Conservation (phyloP, 2,329 filamentous ascomycete genomes). For the Podosphaera xanthii region DNA sequence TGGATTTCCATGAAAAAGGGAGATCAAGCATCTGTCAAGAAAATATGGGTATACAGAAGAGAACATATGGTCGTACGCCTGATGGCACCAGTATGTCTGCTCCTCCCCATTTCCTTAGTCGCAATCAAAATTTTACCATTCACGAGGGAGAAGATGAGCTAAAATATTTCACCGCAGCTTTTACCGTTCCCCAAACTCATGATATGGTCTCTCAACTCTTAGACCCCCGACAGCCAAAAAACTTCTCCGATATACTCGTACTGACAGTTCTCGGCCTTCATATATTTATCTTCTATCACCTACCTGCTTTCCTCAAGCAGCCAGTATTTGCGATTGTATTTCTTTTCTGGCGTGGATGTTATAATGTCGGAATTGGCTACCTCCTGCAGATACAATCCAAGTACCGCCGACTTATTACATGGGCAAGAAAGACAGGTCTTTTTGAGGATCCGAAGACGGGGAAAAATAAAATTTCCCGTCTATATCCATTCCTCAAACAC, state of each 20-base stretch:
- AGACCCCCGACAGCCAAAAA: constrained; percentile 87
- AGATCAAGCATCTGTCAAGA: too few species aligned
- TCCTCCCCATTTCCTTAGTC: background rate
- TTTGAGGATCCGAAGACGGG: constrained; percentile 70
- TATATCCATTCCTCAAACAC: constrained; percentile 65
- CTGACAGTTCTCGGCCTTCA: constrained; percentile 56
- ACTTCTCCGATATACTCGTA: constrained; percentile 64
- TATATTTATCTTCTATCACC: constrained; percentile 46
- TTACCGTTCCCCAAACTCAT: constrained; percentile 84
- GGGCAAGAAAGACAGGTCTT: constrained; percentile 66
- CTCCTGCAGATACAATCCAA: constrained; percentile 78
- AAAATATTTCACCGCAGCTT: constrained; percentile 34
- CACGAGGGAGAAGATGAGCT: background rate
- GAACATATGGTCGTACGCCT: constrained; percentile 77
- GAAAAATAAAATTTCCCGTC: constrained; percentile 56
- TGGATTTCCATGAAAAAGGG: constrained; percentile 25
- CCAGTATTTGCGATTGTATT: constrained; percentile 67
- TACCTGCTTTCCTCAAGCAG: constrained; percentile 46
- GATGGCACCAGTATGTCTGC: constrained; percentile 57
- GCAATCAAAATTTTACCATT: background rate
- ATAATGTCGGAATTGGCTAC: constrained; percentile 85
- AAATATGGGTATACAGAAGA: constrained; percentile 21
- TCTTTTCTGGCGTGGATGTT: constrained; percentile 75
- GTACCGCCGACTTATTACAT: constrained; percentile 62
- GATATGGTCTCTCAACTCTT: constrained; percentile 98